Conservation (phyloP, 768 basidiomycete genomes). For the Termitomyces eurrhizus region DNA sequence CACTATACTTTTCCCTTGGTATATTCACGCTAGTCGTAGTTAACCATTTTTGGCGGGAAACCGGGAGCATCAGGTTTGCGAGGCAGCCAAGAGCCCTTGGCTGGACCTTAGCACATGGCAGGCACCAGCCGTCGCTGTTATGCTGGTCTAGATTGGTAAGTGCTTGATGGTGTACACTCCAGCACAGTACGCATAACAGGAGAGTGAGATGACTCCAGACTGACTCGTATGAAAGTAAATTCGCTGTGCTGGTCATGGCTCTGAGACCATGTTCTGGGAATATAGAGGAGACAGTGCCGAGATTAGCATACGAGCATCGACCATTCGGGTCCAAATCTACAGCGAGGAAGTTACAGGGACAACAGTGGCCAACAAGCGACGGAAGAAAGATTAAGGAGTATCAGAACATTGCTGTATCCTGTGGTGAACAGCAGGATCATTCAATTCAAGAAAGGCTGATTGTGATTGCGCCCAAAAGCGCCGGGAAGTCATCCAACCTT, state of each 20-base stretch:
- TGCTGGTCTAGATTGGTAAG: not conserved
- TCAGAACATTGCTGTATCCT: too few relatives aligned
- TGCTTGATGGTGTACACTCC: not conserved
- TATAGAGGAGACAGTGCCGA: too few relatives aligned
- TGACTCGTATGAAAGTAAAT: not conserved
- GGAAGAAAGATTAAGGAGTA: too few relatives aligned
- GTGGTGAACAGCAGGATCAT: too few relatives aligned
- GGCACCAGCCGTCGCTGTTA: not conserved
- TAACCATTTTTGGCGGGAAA: not conserved
- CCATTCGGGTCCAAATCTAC: too few relatives aligned
- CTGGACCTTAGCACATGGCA: not conserved
- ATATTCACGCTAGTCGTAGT: not conserved
- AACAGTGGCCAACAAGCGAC: too few relatives aligned
- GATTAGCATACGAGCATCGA: not conserved
- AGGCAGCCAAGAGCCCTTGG: not conserved
- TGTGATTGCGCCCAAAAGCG: too few relatives aligned
- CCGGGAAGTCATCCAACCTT: too few relatives aligned
- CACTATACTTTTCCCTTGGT: too few relatives aligned
- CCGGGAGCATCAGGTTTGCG: not conserved
- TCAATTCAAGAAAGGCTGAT: too few relatives aligned
- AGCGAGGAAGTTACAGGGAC: too few relatives aligned
- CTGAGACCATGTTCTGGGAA: too few relatives aligned
- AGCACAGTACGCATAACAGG: not conserved
- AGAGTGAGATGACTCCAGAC: not conserved
- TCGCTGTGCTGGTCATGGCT: not conserved